A percentile compares a stretch with the other conserved stretches of the same genome.
phyloP scores from a whole-genome alignment of 2,329 filamentous ascomycete genomes.

The Fusarium abutilonis region DNA sequence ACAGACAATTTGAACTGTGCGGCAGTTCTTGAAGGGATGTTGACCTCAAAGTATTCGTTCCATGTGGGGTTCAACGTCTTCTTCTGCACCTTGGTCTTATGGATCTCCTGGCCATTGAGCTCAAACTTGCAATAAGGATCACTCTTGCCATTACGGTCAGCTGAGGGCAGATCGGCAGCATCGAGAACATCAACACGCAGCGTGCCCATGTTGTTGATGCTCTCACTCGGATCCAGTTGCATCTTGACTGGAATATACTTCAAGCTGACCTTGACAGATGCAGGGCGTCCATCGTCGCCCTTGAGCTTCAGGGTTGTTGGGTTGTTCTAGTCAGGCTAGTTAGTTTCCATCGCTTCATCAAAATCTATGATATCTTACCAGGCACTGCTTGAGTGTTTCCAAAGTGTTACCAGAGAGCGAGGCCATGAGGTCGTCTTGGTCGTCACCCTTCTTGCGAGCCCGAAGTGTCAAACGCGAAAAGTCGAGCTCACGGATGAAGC shows the following conservation, averaged over 20 bases:
- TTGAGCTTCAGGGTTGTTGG: constrained; percentile 84
- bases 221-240: constrained; percentile 92
- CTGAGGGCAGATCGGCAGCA: constrained; percentile 85
- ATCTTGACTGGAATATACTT: constrained; percentile 96
- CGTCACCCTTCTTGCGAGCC: constrained; percentile 81
- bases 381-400: constrained; percentile 85
- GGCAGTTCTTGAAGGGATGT: constrained; percentile 83
- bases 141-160: constrained; percentile 95
- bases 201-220: constrained; percentile 98
- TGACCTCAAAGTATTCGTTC: constrained; percentile 95
- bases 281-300: constrained; percentile 75
- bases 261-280: constrained; percentile 85
- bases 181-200: constrained; percentile 94
- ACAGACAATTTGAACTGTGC: constrained; percentile 85
- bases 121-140: constrained; percentile 97
- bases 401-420: constrained; percentile 86
- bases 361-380: constrained; percentile 65
- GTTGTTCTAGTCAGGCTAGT: constrained; percentile 72
- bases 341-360: background rate
- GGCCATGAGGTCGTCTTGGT: constrained; percentile 80
- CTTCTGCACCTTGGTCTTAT: constrained; percentile 96
- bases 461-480: constrained; percentile 92
- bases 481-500: constrained; percentile 96
- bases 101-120: constrained; percentile 86
- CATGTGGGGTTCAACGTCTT: constrained; percentile 94